phyloP scores from a whole-genome alignment of 2,329 filamentous ascomycete species.

The Colletotrichum sp. region DNA sequence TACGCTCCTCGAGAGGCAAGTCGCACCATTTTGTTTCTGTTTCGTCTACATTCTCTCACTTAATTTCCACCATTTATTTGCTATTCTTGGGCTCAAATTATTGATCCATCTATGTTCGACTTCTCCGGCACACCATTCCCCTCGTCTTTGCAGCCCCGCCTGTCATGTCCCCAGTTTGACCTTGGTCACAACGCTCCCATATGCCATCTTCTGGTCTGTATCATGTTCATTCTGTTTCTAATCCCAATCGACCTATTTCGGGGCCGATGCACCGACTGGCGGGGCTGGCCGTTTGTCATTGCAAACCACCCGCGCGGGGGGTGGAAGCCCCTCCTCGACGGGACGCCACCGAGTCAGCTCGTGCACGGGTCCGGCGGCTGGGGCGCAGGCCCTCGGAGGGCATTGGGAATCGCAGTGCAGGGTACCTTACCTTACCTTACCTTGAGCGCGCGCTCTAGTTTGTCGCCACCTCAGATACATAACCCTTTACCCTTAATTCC shows the following conservation, averaged over 20 bases:
- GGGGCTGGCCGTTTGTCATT: neutral
- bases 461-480: neutral
- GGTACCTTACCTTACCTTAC: neutral
- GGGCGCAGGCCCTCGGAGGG: neutral
- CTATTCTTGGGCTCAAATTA: neutral
- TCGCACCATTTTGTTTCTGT: neutral
- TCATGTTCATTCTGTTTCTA: neutral
- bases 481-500: neutral
- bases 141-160: neutral
- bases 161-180: neutral
- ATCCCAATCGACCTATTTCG: neutral
- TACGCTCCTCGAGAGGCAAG: constrained; percentile 4
- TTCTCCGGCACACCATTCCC: neutral
- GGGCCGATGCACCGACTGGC: neutral
- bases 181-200: neutral
- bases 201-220: neutral
- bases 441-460: neutral
- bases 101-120: neutral
- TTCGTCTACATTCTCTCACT: neutral
- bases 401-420: neutral
- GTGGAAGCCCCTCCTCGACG: neutral
- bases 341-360: neutral
- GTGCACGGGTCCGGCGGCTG: neutral
- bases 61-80: neutral
- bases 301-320: neutral